phyloP scores from a whole-genome alignment of 2,329 filamentous ascomycete species.

The Arthrobotrys musiformis region DNA sequence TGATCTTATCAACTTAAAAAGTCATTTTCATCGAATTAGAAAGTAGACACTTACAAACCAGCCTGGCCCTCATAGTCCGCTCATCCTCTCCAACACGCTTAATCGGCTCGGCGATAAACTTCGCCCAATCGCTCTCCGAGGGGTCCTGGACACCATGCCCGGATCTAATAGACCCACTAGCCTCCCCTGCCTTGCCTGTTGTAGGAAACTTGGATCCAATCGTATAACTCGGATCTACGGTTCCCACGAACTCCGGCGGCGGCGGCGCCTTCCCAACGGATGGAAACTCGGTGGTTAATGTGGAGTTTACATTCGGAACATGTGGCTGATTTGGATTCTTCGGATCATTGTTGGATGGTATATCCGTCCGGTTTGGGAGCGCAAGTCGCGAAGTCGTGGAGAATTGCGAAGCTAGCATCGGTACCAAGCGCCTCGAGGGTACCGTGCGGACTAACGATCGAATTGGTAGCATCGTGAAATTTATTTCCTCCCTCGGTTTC shows the following conservation, averaged over 20 bases:
- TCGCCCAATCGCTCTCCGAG: conserved; percentile 64
- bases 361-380: conserved; percentile 31
- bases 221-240: conserved; percentile 23
- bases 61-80: conserved; percentile 79
- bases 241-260: conserved; percentile 51
- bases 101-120: conserved; percentile 90
- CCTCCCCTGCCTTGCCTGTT: conserved; percentile 24
- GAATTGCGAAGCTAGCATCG: conserved; percentile 16
- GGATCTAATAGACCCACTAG: conserved; percentile 19
- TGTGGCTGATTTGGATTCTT: conserved; percentile 34
- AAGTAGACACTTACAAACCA: conserved; percentile 45
- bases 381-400: conserved; percentile 19
- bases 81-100: conserved; percentile 83
- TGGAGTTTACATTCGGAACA: conserved; percentile 33
- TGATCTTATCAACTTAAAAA: not conserved
- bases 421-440: conserved; percentile 10
- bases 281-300: conserved; percentile 38
- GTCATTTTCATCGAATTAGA: not conserved
- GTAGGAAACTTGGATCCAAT: not conserved
- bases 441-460: conserved; percentile 18
- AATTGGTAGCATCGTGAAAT: conserved; percentile 36
- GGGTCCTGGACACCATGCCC: conserved; percentile 23
- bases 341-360: conserved; percentile 47
- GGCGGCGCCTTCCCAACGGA: conserved; percentile 42
- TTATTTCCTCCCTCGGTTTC: not conserved